Evolutionary conservation across 331 rosid genomes (phyloP).

Genomic region (Ulmus americana): DNA sequence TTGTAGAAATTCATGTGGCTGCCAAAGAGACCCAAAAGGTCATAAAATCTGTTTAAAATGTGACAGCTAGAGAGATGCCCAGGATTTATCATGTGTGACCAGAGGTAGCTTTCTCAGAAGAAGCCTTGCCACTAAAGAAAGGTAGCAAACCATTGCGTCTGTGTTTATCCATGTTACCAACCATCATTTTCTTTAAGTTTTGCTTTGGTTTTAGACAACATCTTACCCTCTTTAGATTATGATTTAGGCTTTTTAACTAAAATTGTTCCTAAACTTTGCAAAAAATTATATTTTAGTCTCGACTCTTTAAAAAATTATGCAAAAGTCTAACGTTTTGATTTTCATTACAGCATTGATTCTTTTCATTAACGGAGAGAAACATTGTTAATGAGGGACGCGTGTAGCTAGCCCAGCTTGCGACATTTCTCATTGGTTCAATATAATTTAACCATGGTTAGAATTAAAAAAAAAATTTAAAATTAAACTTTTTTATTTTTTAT

Average conservation of each 20-base stretch:
- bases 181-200: background rate
- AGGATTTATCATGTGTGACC: background rate
- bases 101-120: background rate
- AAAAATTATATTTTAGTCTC: too few relatives aligned
- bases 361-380: too few relatives aligned
- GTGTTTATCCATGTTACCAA: background rate
- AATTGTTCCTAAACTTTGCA: too few relatives aligned
- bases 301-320: too few relatives aligned
- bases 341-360: too few relatives aligned
- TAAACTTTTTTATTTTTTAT: too few relatives aligned
- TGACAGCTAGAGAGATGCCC: constrained; percentile 1
- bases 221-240: background rate
- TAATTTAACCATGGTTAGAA: too few relatives aligned
- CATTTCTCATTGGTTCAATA: too few relatives aligned
- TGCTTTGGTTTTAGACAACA: background rate
- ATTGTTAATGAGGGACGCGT: too few relatives aligned
- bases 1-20: background rate
- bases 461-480: too few relatives aligned
- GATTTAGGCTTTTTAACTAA: background rate
- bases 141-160: background rate
- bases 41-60: background rate
- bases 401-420: too few relatives aligned
- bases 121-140: constrained; percentile 18
- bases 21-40: background rate
- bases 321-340: too few relatives aligned